Evolutionary conservation across 2,329 filamentous ascomycete species (phyloP).

Genomic region (Aspergillus transmontanensis): DNA sequence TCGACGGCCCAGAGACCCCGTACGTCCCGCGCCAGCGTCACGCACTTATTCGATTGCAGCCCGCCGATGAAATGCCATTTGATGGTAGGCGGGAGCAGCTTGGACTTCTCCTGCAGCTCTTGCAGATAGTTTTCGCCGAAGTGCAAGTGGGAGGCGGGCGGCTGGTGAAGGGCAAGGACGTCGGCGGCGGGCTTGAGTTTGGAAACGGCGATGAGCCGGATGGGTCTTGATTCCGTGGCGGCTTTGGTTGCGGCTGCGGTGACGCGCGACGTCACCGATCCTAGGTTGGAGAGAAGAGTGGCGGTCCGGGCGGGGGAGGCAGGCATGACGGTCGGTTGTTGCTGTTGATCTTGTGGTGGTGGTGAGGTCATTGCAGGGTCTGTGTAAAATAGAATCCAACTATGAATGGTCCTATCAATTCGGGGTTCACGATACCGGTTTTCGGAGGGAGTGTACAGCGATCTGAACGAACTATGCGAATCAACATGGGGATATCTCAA

Average conservation of each 20-base stretch:
- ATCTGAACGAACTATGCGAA: background rate
- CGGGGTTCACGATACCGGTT: background rate
- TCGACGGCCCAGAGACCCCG: conserved; percentile 90
- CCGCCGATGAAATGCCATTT: conserved; percentile 97
- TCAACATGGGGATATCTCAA: background rate
- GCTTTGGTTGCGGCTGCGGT: conserved; percentile 47
- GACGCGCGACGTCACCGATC: conserved; percentile 62
- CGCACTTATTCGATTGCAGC: conserved; percentile 92
- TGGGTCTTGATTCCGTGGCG: conserved; percentile 24
- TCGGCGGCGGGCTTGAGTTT: conserved; percentile 95
- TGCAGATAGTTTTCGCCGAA: conserved; percentile 98
- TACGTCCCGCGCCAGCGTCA: conserved; percentile 76
- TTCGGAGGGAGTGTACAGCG: background rate
- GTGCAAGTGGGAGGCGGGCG: conserved; percentile 64
- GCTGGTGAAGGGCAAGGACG: conserved; percentile 77
- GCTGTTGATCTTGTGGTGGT: conserved; percentile 19
- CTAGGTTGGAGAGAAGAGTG: conserved; percentile 64
- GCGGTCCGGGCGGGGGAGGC: conserved; percentile 60
- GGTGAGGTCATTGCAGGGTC: conserved; percentile 14
- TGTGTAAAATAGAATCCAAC: background rate
- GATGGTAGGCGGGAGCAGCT: conserved; percentile 71
- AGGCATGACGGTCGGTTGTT: conserved; percentile 52
- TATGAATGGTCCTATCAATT: background rate
- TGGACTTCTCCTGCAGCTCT: conserved; percentile 84
- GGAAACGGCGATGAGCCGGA: conserved; percentile 86